These are phyloP conservation scores for Capronia coronata DNA, from an alignment of 2,329 filamentous ascomycete genomes.

Conservation along the genomic window DNA sequence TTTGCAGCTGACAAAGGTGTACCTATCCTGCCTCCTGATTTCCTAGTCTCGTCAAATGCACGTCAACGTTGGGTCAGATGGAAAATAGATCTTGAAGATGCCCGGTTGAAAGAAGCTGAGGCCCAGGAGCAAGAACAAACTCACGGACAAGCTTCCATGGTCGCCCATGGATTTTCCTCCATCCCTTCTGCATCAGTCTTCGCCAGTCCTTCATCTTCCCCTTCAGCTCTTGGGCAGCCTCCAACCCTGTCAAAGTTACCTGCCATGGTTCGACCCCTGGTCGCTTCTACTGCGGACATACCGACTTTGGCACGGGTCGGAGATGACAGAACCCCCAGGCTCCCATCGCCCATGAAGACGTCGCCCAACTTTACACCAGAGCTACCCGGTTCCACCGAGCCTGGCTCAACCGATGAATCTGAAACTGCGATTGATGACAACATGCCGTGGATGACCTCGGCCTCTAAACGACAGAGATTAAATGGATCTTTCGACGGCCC, in stretches of 20 bases:
- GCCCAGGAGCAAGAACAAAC: constrained; percentile 27
- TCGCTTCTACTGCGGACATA: constrained; percentile 17
- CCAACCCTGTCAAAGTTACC: constrained; percentile 13
- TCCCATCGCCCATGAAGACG: background rate
- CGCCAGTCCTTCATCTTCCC: background rate
- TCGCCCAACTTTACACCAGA: background rate
- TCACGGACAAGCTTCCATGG: constrained; percentile 23
- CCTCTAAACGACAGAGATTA: constrained; percentile 19
- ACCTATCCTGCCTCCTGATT: constrained; percentile 64
- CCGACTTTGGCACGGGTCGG: constrained; percentile 8
- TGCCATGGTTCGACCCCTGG: constrained; percentile 15
- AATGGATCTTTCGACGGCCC: constrained; percentile 21
- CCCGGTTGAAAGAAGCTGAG: constrained; percentile 45
- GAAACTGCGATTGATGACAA: constrained; percentile 18
- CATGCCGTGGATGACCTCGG: constrained; percentile 11
- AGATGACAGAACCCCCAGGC: background rate
- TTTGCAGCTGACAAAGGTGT: constrained; percentile 79
- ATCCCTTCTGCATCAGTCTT: background rate
- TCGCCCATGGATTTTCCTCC: background rate
- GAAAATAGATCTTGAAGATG: constrained; percentile 62
- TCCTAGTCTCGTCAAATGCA: constrained; percentile 72
- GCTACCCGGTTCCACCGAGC: background rate
- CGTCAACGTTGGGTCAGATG: constrained; percentile 73
- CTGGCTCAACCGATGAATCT: constrained; percentile 7
- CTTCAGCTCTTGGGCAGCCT: background rate